Base-by-base conservation (phyloP, 257 asterid genomes). In the Gentiana straminea region DNA sequence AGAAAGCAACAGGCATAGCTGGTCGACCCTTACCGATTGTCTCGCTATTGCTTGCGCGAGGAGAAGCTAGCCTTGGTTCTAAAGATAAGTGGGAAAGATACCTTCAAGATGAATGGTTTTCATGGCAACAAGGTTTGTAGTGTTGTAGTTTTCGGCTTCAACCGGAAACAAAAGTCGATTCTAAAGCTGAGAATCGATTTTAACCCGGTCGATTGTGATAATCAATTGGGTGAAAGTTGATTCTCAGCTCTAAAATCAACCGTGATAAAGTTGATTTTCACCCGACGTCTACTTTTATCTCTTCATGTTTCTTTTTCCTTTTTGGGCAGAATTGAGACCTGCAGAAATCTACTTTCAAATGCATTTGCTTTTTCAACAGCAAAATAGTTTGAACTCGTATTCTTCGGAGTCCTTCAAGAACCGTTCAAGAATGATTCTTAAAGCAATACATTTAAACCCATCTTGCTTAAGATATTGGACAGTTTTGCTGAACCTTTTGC, bases 1-100 rank as follows among this genome's bases (percentile, higher is more conserved):
- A 72, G 82, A 84, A 75, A 77, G 95, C 92, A 15, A 84, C 73
- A 74, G 71, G 65, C 57, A 56, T 35, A 60, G 76, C 89, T 60
- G 55, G 44, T 2, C n/a, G 37, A 38, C 76, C 83, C 11, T 67
- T 83, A 68, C 96, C 98, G 64, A 51, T 76, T 13, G 75, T 79
- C 70, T 86, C 96, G 36, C 61, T 82, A 15, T 67, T 90, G 77
- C 69, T 90, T 60, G 96, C 85, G 15, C 97, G 82, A 79, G 94
- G 94, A 74, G 94, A 90, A 84, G 97, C 82, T 43, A 86, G 97
- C 80, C 73, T 84, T 54, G 94, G 94, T 63, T 79, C 91, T 46
- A 76, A 64, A 68, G 61, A 77, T 8, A 83, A 81, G 76, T 89
- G 97, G 97, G 84, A 72, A 68, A 69, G 57, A 64, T 73, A 76